These are phyloP conservation scores for Colletotrichum agaves DNA, from an alignment of 2,329 filamentous ascomycete species.

Conservation along the genomic window DNA sequence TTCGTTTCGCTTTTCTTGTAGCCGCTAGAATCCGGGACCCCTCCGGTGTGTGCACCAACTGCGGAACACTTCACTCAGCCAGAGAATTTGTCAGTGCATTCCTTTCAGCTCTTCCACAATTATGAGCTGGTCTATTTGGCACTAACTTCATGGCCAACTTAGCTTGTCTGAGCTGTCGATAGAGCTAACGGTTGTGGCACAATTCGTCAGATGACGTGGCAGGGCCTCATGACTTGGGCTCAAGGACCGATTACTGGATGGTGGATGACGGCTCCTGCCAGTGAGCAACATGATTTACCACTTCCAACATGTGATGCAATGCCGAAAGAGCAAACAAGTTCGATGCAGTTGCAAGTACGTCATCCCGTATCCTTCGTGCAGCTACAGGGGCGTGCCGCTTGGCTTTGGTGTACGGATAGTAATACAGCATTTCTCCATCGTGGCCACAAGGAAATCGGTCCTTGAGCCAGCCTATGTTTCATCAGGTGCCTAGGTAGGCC, in stretches of 20 bases:
- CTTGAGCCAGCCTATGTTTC: too few species aligned
- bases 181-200: conserved; percentile 4
- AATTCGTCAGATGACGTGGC: conserved; percentile 27
- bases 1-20: not conserved
- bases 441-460: too few species aligned
- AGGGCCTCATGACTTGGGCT: conserved; percentile 2
- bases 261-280: not conserved
- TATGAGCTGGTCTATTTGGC: not conserved
- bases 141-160: not conserved
- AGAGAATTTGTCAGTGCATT: not conserved
- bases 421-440: too few species aligned
- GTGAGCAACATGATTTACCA: not conserved
- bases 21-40: not conserved
- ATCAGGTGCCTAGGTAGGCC: too few species aligned
- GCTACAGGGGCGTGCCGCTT: not conserved
- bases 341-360: not conserved
- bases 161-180: conserved; percentile 4
- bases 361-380: not conserved
- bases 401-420: too few species aligned
- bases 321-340: not conserved
- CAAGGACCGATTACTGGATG: conserved; percentile 9
- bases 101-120: conserved; percentile 4
- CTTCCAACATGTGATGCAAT: conserved; percentile 16
- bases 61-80: not conserved
- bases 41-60: not conserved